phyloP scores from a whole-genome alignment of 2,329 filamentous ascomycete genomes.

The Sporothrix mexicana region DNA sequence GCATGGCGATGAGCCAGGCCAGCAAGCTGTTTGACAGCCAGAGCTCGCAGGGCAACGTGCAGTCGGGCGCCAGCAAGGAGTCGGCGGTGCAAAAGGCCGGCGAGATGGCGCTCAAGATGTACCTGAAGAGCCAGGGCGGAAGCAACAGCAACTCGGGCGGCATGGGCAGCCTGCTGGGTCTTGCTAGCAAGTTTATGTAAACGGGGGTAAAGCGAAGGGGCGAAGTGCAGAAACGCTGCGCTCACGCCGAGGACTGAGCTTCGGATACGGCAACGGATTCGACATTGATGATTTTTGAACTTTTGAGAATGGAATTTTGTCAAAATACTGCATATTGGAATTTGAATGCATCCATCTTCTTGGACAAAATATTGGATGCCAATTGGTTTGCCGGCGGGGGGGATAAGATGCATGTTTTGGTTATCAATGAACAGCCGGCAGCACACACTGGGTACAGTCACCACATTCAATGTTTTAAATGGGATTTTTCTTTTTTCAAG shows the following conservation, averaged over 20 bases:
- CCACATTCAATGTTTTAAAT: background rate
- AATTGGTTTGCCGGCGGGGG: too few species aligned
- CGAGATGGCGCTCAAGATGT: constrained; percentile 90
- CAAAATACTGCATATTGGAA: too few species aligned
- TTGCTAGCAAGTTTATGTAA: constrained; percentile 57
- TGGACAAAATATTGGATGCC: too few species aligned
- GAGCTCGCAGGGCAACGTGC: constrained; percentile 58
- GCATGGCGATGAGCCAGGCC: constrained; percentile 86
- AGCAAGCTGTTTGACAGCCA: constrained; percentile 73
- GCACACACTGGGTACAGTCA: background rate
- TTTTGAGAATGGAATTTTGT: too few species aligned
- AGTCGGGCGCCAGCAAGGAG: constrained; percentile 74
- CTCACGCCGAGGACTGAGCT: background rate
- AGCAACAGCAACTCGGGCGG: constrained; percentile 56
- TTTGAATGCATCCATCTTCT: too few species aligned
- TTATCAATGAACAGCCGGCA: background rate
- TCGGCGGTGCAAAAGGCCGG: constrained; percentile 78
- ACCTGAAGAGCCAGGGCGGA: constrained; percentile 75
- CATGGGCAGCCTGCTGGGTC: constrained; percentile 49
- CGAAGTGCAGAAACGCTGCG: background rate
- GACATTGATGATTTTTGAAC: too few species aligned
- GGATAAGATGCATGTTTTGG: too few species aligned
- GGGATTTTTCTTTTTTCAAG: background rate
- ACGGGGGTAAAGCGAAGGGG: background rate
- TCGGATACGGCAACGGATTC: too few species aligned